These are phyloP conservation scores for Alternaria brassicae DNA, from an alignment of 2,329 filamentous ascomycete genomes.

Conservation along the genomic window DNA sequence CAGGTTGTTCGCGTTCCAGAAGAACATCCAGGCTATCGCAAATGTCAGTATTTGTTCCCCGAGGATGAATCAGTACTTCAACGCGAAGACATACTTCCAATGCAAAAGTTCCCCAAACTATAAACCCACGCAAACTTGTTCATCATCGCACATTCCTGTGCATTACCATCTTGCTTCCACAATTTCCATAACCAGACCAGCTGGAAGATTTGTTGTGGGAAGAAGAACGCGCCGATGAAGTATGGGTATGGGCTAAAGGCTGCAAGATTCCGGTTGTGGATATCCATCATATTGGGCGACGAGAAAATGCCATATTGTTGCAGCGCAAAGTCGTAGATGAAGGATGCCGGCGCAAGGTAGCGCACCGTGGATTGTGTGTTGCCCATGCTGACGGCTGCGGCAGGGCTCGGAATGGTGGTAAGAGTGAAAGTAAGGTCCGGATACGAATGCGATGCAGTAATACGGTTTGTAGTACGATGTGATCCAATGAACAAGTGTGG, in stretches of 20 bases:
- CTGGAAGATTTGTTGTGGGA: constrained; percentile 66
- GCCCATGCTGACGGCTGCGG: constrained; percentile 35
- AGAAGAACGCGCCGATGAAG: constrained; percentile 68
- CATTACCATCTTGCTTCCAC: constrained; percentile 57
- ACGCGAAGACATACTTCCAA: constrained; percentile 57
- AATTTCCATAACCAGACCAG: constrained; percentile 65
- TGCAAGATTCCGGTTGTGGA: constrained; percentile 64
- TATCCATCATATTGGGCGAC: constrained; percentile 65
- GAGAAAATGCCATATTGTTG: constrained; percentile 67
- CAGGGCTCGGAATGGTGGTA: background rate
- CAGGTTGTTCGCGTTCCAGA: constrained; percentile 64
- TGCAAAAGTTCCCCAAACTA: constrained; percentile 64
- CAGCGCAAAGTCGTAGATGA: constrained; percentile 63
- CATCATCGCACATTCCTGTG: constrained; percentile 58
- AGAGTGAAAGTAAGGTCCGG: background rate
- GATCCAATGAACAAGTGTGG: background rate
- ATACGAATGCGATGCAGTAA: background rate
- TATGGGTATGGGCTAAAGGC: constrained; percentile 66
- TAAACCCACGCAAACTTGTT: constrained; percentile 64
- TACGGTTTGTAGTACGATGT: background rate
- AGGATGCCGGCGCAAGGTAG: constrained; percentile 62
- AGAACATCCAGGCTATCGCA: constrained; percentile 64
- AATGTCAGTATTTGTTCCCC: background rate
- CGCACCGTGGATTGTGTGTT: constrained; percentile 62
- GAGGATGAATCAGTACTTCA: too few species aligned